Conservation (phyloP, 2,329 filamentous ascomycete species). For the Leptographium galeiforme region DNA sequence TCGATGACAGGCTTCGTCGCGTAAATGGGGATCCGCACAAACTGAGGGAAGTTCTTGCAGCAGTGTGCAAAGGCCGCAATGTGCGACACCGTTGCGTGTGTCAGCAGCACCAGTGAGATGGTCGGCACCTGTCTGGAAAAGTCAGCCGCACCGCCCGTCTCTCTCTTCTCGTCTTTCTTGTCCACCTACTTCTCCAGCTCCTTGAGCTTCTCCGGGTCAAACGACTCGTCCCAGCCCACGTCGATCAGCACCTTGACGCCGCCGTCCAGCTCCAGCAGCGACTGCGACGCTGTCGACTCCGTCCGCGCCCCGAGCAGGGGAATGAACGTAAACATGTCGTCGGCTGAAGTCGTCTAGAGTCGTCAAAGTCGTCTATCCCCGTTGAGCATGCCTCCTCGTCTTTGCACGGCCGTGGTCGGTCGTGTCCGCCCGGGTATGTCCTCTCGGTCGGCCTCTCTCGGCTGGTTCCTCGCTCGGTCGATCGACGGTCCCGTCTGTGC, state of each 20-base stretch:
- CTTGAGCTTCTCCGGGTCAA: slow-evolving; percentile 67
- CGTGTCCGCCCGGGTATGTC: too few relatives aligned
- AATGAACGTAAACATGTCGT: slow-evolving; percentile 84
- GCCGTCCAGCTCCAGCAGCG: slow-evolving; percentile 90
- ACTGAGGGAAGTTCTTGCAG: slow-evolving; percentile 90
- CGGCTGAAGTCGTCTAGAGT: background rate
- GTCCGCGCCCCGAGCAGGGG: slow-evolving; percentile 84
- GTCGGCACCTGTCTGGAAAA: slow-evolving; percentile 66
- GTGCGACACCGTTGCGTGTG: slow-evolving; percentile 83
- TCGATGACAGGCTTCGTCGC: slow-evolving; percentile 89
- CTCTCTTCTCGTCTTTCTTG: background rate
- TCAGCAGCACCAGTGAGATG: slow-evolving; percentile 84
- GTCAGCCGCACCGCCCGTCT: slow-evolving; percentile 6
- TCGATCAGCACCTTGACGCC: slow-evolving; percentile 92
- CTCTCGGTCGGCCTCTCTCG: too few relatives aligned
- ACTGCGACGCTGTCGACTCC: slow-evolving; percentile 76
- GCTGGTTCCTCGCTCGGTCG: too few relatives aligned
- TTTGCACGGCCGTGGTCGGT: too few relatives aligned
- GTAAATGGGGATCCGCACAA: slow-evolving; percentile 85
- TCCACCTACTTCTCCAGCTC: slow-evolving; percentile 71
- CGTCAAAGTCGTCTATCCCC: too few relatives aligned
- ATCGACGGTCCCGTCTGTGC: too few relatives aligned
- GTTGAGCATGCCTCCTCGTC: too few relatives aligned
- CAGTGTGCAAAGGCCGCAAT: slow-evolving; percentile 90
- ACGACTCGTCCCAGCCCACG: slow-evolving; percentile 89